Evolutionary conservation across 495 filamentous ascomycete species (phyloP).

Genomic region (Neurospora cerealis): DNA sequence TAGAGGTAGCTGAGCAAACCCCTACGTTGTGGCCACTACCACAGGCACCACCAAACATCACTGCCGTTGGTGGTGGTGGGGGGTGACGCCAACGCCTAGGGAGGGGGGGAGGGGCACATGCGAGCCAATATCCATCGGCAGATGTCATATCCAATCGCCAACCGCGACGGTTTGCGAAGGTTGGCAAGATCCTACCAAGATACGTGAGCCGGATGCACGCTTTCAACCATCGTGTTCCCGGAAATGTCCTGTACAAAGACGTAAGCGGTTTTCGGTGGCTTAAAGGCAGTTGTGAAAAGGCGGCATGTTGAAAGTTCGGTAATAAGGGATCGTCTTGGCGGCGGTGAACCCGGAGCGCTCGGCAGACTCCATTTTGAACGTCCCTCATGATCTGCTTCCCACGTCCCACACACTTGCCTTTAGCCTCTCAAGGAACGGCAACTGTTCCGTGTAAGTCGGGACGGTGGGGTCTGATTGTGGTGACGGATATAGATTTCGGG

Average conservation of each 20-base stretch:
- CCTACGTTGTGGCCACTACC: background rate
- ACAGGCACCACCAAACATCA: background rate
- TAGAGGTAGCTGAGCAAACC: background rate
- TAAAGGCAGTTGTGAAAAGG: background rate
- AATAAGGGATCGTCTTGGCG: background rate
- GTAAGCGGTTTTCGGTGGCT: background rate
- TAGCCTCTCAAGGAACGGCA: background rate
- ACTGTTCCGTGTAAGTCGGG: background rate
- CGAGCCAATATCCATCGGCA: constrained; percentile 18
- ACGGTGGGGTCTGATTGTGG: background rate
- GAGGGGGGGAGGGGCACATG: constrained; percentile 15
- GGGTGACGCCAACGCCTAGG: background rate
- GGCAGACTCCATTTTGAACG: background rate
- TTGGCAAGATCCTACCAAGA: background rate
- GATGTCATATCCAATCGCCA: constrained; percentile 24
- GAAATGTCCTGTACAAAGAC: background rate
- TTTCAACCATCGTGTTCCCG: background rate
- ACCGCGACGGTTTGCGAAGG: background rate
- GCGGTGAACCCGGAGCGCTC: background rate
- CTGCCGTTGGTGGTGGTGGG: constrained; percentile 4
- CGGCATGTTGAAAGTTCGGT: background rate
- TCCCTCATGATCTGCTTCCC: background rate
- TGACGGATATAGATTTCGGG: background rate
- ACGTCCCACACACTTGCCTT: background rate
- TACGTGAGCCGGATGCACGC: background rate